Evolutionary conservation across 257 asterid species (phyloP), one percentile per base, ranked within the genome.

Genomic region (Sherardia arvensis): DNA sequence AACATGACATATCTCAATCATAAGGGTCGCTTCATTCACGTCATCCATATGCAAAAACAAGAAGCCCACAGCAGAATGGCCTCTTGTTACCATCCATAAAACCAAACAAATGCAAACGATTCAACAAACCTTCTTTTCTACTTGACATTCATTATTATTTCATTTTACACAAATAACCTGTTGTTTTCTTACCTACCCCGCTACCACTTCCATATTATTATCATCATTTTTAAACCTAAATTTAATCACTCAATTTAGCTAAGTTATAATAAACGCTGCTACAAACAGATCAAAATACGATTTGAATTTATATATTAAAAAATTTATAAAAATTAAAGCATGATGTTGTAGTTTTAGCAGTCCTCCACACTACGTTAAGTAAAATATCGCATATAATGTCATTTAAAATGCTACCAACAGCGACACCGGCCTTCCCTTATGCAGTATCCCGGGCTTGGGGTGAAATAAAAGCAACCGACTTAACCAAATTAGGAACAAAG

Each of bases 171-270:
- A 45, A 77, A 43, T 74, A 49, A 51, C 38, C 49, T 34, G 72
- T 77, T 77, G 58, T 69, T 82, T 74, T 79, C 87, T 71, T 36
- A 79, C 83, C 88, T 51, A 75, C 76, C 33, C 28, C 6, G 27
- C 40, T 18, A 49, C 20, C 29, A 45, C 7, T 5, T 7, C 5
- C 7, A 10, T 59, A 32, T 23, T 34, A 34, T 34, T 34, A 34
- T 34, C 43, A 34, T 34, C 43, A 34, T 34, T 3, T 34, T 34
- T 34, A 34, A 12, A 12, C 12, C 1, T 17, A 38, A 38, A 38
- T n/a, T n/a, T n/a, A n/a, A n/a, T 38, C 45, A 36, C 2, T 36
- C 15, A 3, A 36, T 36, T 36, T 1, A 36, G 15, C 12, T 4
- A 32, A n/a, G n/a, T n/a, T n/a, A n/a, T n/a, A n/a, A n/a, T n/a